These are phyloP conservation scores for Mycena floridula DNA, from an alignment of 768 basidiomycete species.

Conservation along the genomic window DNA sequence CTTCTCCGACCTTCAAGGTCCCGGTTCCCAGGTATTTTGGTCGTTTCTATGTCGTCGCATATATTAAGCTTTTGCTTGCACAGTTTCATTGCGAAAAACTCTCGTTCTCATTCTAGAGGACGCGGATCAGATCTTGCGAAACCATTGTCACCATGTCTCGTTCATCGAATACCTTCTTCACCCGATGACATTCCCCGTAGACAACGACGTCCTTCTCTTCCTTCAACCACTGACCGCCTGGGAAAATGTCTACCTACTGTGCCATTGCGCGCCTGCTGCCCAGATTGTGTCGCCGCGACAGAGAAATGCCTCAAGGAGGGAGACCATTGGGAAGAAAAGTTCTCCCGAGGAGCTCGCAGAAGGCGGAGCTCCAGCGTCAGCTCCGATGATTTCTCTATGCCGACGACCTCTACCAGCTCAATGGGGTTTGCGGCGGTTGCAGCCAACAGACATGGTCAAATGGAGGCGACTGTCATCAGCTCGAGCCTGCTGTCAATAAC, in stretches of 20 bases:
- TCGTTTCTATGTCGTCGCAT: slow-evolving; percentile 2
- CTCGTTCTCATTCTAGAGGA: slow-evolving; percentile 34
- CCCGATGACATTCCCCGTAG: slow-evolving; percentile 6
- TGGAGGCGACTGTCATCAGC: slow-evolving; percentile 9
- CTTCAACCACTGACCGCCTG: slow-evolving; percentile 26
- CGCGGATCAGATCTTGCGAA: slow-evolving; percentile 15
- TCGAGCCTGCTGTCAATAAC: slow-evolving; percentile 30
- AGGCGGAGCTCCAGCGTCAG: slow-evolving; percentile 41
- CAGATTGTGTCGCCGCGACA: slow-evolving; percentile 51
- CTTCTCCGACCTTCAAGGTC: slow-evolving; percentile 37
- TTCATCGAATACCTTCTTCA: slow-evolving; percentile 34
- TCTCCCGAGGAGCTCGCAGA: slow-evolving; percentile 55
- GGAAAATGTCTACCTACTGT: slow-evolving; percentile 44
- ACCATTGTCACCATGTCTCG: slow-evolving; percentile 49
- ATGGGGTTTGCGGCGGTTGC: slow-evolving; percentile 24
- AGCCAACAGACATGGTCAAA: slow-evolving; percentile 2
- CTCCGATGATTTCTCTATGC: slow-evolving; percentile 23
- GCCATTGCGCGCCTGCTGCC: slow-evolving; percentile 69
- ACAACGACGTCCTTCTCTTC: slow-evolving; percentile 24
- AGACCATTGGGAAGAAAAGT: slow-evolving; percentile 56
- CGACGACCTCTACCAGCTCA: slow-evolving; percentile 7
- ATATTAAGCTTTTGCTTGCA: slow-evolving; percentile 1
- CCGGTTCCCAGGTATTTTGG: slow-evolving; percentile 52
- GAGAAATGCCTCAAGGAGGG: slow-evolving; percentile 52
- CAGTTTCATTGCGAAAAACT: slow-evolving; percentile 36